These are phyloP conservation scores for Hypholoma sublateritium DNA, from an alignment of 768 basidiomycete genomes.

Conservation along the genomic window DNA sequence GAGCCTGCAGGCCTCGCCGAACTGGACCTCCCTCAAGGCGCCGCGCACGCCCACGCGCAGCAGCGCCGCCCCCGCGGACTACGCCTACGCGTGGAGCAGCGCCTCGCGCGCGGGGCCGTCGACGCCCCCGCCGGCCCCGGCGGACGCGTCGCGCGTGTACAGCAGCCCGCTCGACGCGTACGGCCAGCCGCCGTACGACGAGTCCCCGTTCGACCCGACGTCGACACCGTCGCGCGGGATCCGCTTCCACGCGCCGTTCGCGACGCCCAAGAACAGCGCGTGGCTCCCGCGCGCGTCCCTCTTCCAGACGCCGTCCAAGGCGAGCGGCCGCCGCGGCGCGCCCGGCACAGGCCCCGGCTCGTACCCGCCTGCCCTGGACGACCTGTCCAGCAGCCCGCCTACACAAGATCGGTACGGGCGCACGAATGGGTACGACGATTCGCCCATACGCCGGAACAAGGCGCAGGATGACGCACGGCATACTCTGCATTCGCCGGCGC, in stretches of 20 bases:
- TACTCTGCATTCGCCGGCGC: conserved; percentile 31
- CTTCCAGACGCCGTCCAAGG: conserved; percentile 55
- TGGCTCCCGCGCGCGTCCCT: conserved; percentile 45
- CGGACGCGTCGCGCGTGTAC: conserved; percentile 36
- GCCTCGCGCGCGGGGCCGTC: conserved; percentile 53
- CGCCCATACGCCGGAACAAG: conserved; percentile 49
- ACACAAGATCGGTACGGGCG: conserved; percentile 23
- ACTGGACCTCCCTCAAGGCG: conserved; percentile 42
- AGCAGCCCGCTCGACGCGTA: conserved; percentile 34
- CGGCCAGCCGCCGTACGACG: conserved; percentile 35
- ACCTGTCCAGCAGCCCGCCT: conserved; percentile 18
- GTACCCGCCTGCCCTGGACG: conserved; percentile 31
- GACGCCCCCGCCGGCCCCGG: conserved; percentile 48
- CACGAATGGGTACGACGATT: conserved; percentile 43
- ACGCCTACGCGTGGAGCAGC: conserved; percentile 41
- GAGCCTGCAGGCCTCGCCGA: conserved; percentile 56
- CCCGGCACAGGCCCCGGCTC: conserved; percentile 21
- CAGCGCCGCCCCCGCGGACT: conserved; percentile 24
- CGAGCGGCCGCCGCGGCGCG: conserved; percentile 26
- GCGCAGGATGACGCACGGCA: conserved; percentile 31
- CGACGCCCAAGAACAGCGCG: conserved; percentile 59
- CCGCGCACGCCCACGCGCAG: conserved; percentile 50
- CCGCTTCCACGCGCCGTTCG: conserved; percentile 54
- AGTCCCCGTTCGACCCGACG: conserved; percentile 71
- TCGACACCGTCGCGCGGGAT: conserved; percentile 83